phyloP scores from a whole-genome alignment of 1,284 basidiomycete species.

The Mycena citricolor region DNA sequence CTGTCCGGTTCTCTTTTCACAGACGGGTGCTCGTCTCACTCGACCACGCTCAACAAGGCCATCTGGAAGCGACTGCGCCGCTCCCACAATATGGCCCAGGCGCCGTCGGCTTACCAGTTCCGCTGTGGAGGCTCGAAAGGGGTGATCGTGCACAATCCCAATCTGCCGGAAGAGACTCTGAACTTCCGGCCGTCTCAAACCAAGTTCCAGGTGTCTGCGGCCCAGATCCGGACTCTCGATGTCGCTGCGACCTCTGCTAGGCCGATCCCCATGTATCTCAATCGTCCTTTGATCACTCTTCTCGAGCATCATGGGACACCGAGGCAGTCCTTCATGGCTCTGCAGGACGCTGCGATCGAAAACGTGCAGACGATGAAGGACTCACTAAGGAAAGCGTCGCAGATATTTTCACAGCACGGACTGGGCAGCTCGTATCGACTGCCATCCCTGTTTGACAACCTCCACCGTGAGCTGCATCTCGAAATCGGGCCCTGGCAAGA shows the following conservation, averaged over 20 bases:
- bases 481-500: conserved; percentile 22
- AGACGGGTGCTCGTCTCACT: conserved; percentile 49
- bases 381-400: conserved; percentile 30
- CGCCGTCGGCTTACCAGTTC: conserved; percentile 41
- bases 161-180: conserved; percentile 34
- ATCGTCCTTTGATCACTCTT: conserved; percentile 46
- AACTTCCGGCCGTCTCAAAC: conserved; percentile 45
- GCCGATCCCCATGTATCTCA: conserved; percentile 40
- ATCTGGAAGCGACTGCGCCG: conserved; percentile 34
- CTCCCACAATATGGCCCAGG: conserved; percentile 15
- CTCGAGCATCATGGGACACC: conserved; percentile 41
- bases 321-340: conserved; percentile 32
- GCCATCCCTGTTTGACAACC: conserved; percentile 38
- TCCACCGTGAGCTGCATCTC: conserved; percentile 31
- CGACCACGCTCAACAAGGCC: conserved; percentile 31
- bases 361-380: conserved; percentile 32
- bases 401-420: conserved; percentile 40
- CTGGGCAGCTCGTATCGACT: conserved; percentile 46
- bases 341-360: conserved; percentile 40
- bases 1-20: conserved; percentile 36
- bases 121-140: conserved; percentile 45
- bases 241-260: conserved; percentile 44
- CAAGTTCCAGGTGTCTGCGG: conserved; percentile 50
- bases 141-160: conserved; percentile 45
- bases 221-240: conserved; percentile 40